Base-by-base conservation (phyloP, 169 alveolate species). In the Besnoitia besnoiti region DNA sequence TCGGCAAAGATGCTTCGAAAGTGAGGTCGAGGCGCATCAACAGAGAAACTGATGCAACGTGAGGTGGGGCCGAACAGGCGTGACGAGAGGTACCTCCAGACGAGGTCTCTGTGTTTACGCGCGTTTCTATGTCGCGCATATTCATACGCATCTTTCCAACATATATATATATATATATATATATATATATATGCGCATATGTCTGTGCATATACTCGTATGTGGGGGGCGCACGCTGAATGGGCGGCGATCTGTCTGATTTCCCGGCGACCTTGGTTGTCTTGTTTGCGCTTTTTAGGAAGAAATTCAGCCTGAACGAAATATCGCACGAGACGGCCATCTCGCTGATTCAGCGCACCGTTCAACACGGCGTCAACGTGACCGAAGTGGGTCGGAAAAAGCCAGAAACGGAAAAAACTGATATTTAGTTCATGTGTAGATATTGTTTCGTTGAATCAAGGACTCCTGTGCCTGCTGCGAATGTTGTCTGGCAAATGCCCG, bases 261-360 rank as follows among this genome's bases (percentile, higher is more conserved):
- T 5, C 40, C 10, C 37, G 4, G 0, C 42, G 19, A 1, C 37
- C 44, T 5, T 7, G 14, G 0, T 2, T 61, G 55, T 40, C 49
- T 2, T n/a, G 35, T 7, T 47, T 5, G 35, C 37, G 24, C 33
- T 90, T 21, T 37, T 73, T 91, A 98, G 99, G 94, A 95, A 95
- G 85, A 97, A 97, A 94, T 93, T 94, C 91, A 97, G 97, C 91
- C 94, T 98, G 85, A 98, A 98, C 94, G 97, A 96, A 62, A 97
- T 98, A 73, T 97, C 99, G 44, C 98, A 97, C 91, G 97, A 96
- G n/a, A 94, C 99, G 10, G 99, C 99, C 27, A 96, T 97, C 47
- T 94, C 97, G 0, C 94, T 96, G 51, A 95, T 96, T 77, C 93
- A 95, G 55, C 97, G 95, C 85, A 97, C 95, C 47, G 24, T 94